Evolutionary conservation across 2,329 filamentous ascomycete species (phyloP), one percentile per base, ranked within the genome.

Genomic region (Fusarium subglutinans): DNA sequence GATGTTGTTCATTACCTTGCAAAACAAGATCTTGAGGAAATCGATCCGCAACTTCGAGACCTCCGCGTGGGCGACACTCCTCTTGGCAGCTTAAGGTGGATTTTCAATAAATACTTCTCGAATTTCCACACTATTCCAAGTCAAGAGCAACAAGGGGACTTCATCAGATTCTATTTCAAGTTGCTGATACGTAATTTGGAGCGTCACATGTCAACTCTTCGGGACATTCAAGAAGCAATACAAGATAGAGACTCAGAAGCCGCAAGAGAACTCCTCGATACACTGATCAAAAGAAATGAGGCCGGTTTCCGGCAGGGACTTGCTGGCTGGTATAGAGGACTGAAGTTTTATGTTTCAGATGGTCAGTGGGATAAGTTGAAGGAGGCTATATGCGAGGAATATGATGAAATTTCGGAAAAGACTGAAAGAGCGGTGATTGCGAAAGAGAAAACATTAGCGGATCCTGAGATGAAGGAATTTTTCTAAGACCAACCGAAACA

Each of bases 21-120:
- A 10, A 9, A 41, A 7, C 48, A 62, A 4, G 15, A 65, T 8
- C 51, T 72, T 3, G 18, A 24, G 2, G 33, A 5, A 1, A 3
- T 74, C 3, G 57, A 65, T n/a, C n/a, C 62, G 0, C 45, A 51
- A 2, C 28, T 56, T 9, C n/a, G 20, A 26, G 0, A 12, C 13
- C 1, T 3, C 3, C 0, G 0, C n/a, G n/a, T n/a, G 4, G 1
- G 6, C 3, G 0, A 0, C 2, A 66, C 61, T 54, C 24, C 69
- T 17, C 15, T 71, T 10, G n/a, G 51, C 14, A 0, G 0, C 1
- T 47, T 10, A 10, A 10, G 2, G 3, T 47, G 43, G 43, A 7
- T 20, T 26, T 26, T 26, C 1, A 3, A 17, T 7, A 9, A 24
- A 10, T 43, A n/a, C 41, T 11, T 17, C 14, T 1, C 1, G 14